Conservation (phyloP, 345 rosid genomes). For the Euclidium syriacum region DNA sequence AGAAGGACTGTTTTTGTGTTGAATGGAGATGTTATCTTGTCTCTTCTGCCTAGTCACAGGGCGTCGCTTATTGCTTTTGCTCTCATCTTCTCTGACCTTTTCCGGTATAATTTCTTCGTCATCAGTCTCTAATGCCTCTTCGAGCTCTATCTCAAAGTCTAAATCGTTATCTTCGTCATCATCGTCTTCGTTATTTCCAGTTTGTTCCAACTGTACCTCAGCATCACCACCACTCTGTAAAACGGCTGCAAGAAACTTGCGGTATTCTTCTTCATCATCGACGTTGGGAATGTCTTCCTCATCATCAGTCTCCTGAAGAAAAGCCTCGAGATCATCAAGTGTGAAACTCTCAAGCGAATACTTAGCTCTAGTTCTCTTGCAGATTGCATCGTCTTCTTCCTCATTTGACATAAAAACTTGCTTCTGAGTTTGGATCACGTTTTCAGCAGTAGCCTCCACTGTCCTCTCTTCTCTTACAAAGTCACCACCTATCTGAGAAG, state of each 20-base stretch:
- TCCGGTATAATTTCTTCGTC: slow-evolving; percentile 47
- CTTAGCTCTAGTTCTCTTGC: slow-evolving; percentile 83
- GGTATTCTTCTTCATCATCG: slow-evolving; percentile 84
- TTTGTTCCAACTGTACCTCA: slow-evolving; percentile 38
- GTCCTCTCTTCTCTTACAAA: slow-evolving; percentile 9
- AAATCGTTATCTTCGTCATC: slow-evolving; percentile 87
- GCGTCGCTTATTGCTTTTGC: slow-evolving; percentile 39
- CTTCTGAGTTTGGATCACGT: slow-evolving; percentile 21
- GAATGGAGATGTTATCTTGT: slow-evolving; percentile 45
- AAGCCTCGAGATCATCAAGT: slow-evolving; percentile 93
- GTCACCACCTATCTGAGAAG: slow-evolving; percentile 19
- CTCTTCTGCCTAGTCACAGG: slow-evolving; percentile 88
- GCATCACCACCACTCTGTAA: slow-evolving; percentile 56
- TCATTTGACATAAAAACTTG: slow-evolving; percentile 27
- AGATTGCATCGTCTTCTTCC: slow-evolving; percentile 79
- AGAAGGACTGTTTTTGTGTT: slow-evolving; percentile 39
- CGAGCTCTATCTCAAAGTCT: slow-evolving; percentile 91
- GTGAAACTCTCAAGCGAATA: slow-evolving; percentile 82
- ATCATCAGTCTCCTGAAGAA: slow-evolving; percentile 92
- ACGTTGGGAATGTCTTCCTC: slow-evolving; percentile 81
- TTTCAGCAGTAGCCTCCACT: slow-evolving; percentile 10
- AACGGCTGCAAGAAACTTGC: slow-evolving; percentile 89
- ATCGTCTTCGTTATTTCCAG: slow-evolving; percentile 44
- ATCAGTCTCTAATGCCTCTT: slow-evolving; percentile 90
- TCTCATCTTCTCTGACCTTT: slow-evolving; percentile 26